Base-by-base conservation (phyloP, 1,284 basidiomycete genomes). In the Porphyrellus sp. region DNA sequence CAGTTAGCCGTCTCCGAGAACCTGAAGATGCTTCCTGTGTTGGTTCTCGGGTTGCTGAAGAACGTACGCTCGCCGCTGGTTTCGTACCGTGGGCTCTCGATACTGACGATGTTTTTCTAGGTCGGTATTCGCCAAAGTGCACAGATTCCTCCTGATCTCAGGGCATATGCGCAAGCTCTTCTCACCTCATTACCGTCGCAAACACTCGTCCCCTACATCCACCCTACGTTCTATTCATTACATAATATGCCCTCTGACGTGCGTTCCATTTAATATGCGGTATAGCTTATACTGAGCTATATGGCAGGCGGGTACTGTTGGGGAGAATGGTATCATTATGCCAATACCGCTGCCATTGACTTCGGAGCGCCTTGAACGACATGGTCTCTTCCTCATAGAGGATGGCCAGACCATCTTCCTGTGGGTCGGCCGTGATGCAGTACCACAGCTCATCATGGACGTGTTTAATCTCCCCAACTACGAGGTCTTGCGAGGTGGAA, bases 361-460 rank as follows among this genome's bases (percentile, higher is more conserved):
- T 0, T 94, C 92, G 31, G 97, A 99, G 72, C 79, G 92, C 37
- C 78, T 99, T 48, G 95, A 98, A 72, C 79, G 95, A 50, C 95
- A 99, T 65, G 97, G 97, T 49, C 78, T 99, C 48, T 98, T 90
- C 82, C 73, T 99, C 57, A 96, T 99, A 61, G 97, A 99, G 71
- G 95, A 99, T 69, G 92, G 92, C 0, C 97, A 98, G 73, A 95
- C 92, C 43, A 91, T 99, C 63, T 98, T 99, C 85, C 78, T 99
- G 41, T 99, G 93, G 91, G 83, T 99, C 48, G 97, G 97, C 8
- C 85, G 95, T 28, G 96, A 98, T 66, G 93, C 97, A 5, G 94
- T 99, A 20, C 93, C 95, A 3, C 91, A 96, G 66, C 83, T 99
- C 46, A 78, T 98, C 54, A 77, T 88, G 77, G 97, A 99, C 64